Base-by-base conservation (phyloP, 306 rosid genomes). In the Begonia masoniana region DNA sequence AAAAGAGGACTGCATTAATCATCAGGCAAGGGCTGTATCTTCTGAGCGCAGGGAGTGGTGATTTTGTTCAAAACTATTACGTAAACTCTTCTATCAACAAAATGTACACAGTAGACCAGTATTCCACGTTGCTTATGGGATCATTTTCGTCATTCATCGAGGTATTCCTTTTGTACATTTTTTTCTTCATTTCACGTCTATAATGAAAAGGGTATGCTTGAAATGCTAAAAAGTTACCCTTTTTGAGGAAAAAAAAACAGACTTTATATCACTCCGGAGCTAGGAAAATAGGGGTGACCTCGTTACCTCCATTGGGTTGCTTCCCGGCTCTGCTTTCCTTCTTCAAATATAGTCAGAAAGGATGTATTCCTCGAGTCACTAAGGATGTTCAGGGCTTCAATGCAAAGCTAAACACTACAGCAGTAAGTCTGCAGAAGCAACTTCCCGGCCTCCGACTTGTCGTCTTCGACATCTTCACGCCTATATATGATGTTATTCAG, bases 301-400 rank as follows among this genome's bases (percentile, higher is more conserved):
- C 96, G 77, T 79, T 91, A 8, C 96, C 99, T 41, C 96, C 96
- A 50, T 62, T 91, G 74, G 99, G 99, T 43, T 91, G 99, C 72
- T 62, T 91, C 56, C 96, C 99, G 13, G 75, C 74, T 55, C 76
- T 82, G 68, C 82, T 76, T 59, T 74, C 94, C 55, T 54, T 79
- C 16, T 83, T 83, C 59, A 94, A 94, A 46, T 54, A 10, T 61
- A 75, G 77, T 43, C 63, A 83, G 56, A 68, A 56, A 17, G 93
- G 96, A 5, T 86, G 96, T 63, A 88, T 86, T 45, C 13, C 77
- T 57, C 74, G 78, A 54, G 19, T 83, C 77, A 91, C 86, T 75
- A 59, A 58, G 11, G 84, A 86, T 69, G 78, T 87, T 9, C 96
- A 81, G 70, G 78, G 58, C 48, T 91, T 91, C 50, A 91, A 91